Evolutionary conservation across 768 basidiomycete species (phyloP), one percentile per base, ranked within the genome.

Genomic region (Suillus clintonianus): DNA sequence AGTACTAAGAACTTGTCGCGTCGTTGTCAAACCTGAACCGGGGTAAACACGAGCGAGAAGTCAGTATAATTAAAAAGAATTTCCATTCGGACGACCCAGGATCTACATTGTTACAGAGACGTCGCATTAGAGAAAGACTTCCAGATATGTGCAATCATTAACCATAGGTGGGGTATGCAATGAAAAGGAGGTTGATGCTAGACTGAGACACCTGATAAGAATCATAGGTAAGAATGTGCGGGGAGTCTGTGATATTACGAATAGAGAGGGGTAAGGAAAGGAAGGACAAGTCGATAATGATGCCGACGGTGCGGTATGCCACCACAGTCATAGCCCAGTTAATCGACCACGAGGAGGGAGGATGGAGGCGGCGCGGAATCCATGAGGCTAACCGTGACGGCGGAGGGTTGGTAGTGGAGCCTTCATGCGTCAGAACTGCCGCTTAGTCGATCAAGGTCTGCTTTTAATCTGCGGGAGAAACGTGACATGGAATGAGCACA

Each of bases 401-500:
- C 6, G 59, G 14, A 39, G 36, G 39, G 59, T 59, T 61, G 51
- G 62, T 50, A 63, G n/a, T 56, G 5, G 57, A 19, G 37, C 34
- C n/a, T 68, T 69, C 64, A 65, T 43, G 70, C 65, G 67, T 68
- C 68, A 55, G 76, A 51, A 41, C 74, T 69, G 59, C 74, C 65
- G 69, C 81, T 80, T 65, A 81, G 67, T 70, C 82, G 79, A 57
- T 83, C 86, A 65, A 90, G 66, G 67, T 92, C 90, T 74, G 85
- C 88, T 67, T 88, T 87, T 74, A 91, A 79, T 80, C 90, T 92
- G 78, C 62, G 75, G 70, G 69, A 65, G 67, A 72, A 72, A 67
- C 67, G 60, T 65, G 65, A 66, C 59, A 54, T 41, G 59, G 62
- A 17, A 43, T 60, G 66, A 65, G 47, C 65, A 71, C 62, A 64